Evolutionary conservation across 495 filamentous ascomycete genomes (phyloP).

Genomic region (Daldinia vernicosa): DNA sequence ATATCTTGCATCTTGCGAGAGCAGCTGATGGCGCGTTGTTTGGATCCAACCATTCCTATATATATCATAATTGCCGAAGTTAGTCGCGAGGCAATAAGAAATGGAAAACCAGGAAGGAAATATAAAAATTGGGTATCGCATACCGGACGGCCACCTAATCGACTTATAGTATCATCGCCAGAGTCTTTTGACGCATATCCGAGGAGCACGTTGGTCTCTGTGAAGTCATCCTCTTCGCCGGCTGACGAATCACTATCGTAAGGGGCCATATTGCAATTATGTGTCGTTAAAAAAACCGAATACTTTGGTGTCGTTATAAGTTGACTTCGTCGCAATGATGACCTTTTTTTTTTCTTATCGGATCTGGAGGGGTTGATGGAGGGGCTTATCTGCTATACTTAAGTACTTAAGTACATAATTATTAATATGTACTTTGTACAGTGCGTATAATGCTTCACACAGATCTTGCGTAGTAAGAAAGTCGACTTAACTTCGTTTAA

Average conservation of each 20-base stretch:
- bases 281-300: not conserved
- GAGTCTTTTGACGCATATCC: slow-evolving; percentile 87
- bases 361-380: slow-evolving; percentile 1
- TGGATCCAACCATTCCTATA: slow-evolving; percentile 81
- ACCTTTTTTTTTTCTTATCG: slow-evolving; percentile 8
- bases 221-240: slow-evolving; percentile 74
- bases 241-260: slow-evolving; percentile 87
- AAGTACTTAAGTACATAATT: no score
- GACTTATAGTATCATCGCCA: slow-evolving; percentile 85
- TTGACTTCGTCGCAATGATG: slow-evolving; percentile 1
- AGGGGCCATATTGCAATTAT: slow-evolving; percentile 68
- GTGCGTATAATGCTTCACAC: no score
- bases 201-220: slow-evolving; percentile 88
- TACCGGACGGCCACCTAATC: slow-evolving; percentile 89
- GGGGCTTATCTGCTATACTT: slow-evolving; percentile 1
- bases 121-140: slow-evolving; percentile 43
- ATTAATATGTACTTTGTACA: no score
- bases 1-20: slow-evolving; percentile 87
- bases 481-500: no score
- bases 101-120: no score
- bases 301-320: slow-evolving; percentile 8
- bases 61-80: not conserved
- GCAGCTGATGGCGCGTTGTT: slow-evolving; percentile 75
- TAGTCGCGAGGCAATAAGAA: not conserved
- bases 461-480: no score